These are phyloP conservation scores for Ceratocystis lukuohia DNA, from an alignment of 2,329 filamentous ascomycete species.

Conservation along the genomic window DNA sequence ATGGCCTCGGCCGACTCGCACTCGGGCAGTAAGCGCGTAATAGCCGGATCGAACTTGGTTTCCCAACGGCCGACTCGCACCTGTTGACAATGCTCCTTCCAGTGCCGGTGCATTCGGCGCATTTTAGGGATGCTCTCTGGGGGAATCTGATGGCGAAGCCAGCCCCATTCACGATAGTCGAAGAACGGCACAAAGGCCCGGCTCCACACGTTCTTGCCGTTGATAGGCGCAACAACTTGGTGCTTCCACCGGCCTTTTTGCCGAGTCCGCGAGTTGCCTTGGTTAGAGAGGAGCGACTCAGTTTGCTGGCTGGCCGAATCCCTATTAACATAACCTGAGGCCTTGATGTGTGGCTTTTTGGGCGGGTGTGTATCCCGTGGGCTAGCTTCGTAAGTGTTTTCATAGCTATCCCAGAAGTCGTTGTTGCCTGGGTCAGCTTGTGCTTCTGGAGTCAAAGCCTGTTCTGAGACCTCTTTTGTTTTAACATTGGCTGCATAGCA, in stretches of 20 bases:
- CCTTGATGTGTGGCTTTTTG: conserved; percentile 1
- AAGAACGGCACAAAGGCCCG: conserved; percentile 17
- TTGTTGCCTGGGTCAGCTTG: not conserved
- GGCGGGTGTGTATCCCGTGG: not conserved
- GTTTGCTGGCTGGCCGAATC: not conserved
- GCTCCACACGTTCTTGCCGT: not conserved
- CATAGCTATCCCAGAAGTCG: conserved; percentile 8
- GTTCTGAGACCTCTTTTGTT: no score
- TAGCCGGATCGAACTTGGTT: not conserved
- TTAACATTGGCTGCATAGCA: not conserved
- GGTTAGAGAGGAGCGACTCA: not conserved
- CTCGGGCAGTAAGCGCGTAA: not conserved
- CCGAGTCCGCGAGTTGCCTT: not conserved
- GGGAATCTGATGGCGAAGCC: conserved; percentile 18
- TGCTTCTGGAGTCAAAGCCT: not conserved
- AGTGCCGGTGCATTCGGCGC: conserved; percentile 16
- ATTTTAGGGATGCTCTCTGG: not conserved
- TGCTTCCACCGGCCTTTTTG: conserved; percentile 8
- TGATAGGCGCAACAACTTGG: conserved; percentile 11
- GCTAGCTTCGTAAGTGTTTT: conserved; percentile 7
- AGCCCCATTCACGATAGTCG: conserved; percentile 19
- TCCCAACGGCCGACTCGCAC: conserved; percentile 4
- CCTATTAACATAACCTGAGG: not conserved
- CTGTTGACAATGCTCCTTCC: conserved; percentile 19
- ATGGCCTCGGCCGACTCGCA: conserved; percentile 24